Evolutionary conservation across 352 stramenopile genomes (phyloP), one percentile per base, ranked within the genome.

Genomic region (Pythium angustatum): DNA sequence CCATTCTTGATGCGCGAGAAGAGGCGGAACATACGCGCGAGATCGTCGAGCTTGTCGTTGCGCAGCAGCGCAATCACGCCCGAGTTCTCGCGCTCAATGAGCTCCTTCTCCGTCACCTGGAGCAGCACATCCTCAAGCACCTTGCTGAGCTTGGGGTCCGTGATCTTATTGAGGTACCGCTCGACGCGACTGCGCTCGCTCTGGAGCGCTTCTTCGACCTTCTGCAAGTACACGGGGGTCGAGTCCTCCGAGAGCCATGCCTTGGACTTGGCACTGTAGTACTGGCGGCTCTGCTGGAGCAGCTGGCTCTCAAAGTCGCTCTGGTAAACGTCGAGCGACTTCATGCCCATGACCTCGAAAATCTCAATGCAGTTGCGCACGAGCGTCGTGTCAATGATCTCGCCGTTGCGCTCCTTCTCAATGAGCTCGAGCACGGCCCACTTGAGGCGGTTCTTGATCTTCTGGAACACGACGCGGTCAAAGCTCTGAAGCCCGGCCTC

Each of bases 61-160:
- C 96, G 92, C 41, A 99, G 77, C 47, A 99, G 73, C 21, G 95
- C 94, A 47, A 96, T 92, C 66, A 97, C 98, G 56, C 73, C 78
- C 31, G 90, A 98, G 48, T 97, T 97, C 73, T 99, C 97, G 64
- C 98, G 98, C 79, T 99, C 97, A 51, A 99, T 86, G 15, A 99
- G 79, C 40, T 97, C 89, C 72, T 92, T 98, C 78, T 99, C 92
- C 9, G 97, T 91, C 22, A 92, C 88, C 61, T 98, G 86, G 5
- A 99, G 83, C 67, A 99, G 82, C 74, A 98, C 95, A 36, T 94
- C 85, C 68, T 99, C 96, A 21, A 98, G 79, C 24, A 83, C 91
- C 33, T 89, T 93, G 24, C 98, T 86, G 27, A 99, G 81, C 67
- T 99, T 99, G 0, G 82, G 77, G 75, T 99, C 97, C 0, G 97